Evolutionary conservation across 2,329 filamentous ascomycete genomes (phyloP), one percentile per base, ranked within the genome.

Genomic region (Teratosphaeria destructans): DNA sequence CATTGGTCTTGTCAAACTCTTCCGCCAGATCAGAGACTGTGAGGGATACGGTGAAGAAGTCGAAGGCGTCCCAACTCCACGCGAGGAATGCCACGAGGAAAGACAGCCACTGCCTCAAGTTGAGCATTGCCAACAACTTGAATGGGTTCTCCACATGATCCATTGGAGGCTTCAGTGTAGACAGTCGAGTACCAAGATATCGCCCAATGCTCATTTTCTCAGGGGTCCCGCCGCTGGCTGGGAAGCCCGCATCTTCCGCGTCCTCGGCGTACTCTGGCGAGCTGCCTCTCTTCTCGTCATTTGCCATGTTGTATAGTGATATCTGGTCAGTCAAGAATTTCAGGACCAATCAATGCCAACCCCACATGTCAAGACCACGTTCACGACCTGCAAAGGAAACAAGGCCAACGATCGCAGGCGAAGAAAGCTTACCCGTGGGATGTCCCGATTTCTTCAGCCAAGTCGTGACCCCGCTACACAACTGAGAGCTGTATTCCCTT

Each of bases 11-110:
- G 55, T 73, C 75, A 64, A 85, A 85, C 2, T 74, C 70, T 60
- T 79, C 73, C 2, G 82, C 81, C 11, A 85, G 72, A 43, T 82
- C 67, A 5, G 74, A 71, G 16, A 85, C 78, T 0, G 81, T 82
- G 56, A 85, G 71, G 5, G 80, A 83, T 27, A 85, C 82, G 27
- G 82, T 83, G 72, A 85, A 85, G 73, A 85, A 85, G 66, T 85
- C 82, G 59, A 85, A 83, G 0, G 82, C 68, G 65, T 82, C 79
- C 78, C 78, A 81, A 2, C 75, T 73, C 79, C 82, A 84, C 3
- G 76, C 81, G 8, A 76, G 64, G 61, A 78, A 77, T 2, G 73
- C 73, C 29, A 74, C 71, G 11, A 75, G 67, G 70, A 83, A 84
- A 71, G 82, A 82, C 23, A 83, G 73, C 81, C 81, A 83, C 73